Percentiles rank a stretch among this genome's conserved stretches.
Conservation (phyloP, 306 rosid species). For the Betula pendula region DNA sequence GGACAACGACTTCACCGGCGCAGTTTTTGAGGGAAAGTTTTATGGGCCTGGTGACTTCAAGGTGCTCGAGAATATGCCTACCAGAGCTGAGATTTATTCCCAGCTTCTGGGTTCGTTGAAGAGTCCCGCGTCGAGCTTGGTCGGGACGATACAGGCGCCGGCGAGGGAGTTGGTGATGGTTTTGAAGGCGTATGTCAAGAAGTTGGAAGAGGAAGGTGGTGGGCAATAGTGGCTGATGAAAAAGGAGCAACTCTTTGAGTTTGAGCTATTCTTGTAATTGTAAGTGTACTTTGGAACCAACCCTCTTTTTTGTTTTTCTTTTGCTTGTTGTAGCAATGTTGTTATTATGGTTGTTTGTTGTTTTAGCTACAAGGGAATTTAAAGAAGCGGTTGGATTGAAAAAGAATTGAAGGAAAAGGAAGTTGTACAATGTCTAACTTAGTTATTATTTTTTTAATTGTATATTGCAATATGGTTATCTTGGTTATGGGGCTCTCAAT, state of each 20-base stretch:
- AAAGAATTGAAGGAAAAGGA: background rate
- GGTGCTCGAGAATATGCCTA: slow-evolving; percentile 65
- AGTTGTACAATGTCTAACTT: background rate
- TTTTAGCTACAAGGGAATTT: background rate
- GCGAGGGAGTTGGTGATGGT: slow-evolving; percentile 74
- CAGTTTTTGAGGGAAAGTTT: slow-evolving; percentile 85
- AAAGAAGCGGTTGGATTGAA: background rate
- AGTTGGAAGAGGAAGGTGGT: slow-evolving; percentile 61
- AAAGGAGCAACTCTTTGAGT: background rate
- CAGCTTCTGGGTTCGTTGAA: slow-evolving; percentile 66
- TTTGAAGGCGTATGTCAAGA: slow-evolving; percentile 73
- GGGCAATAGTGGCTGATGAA: slow-evolving; percentile 31
- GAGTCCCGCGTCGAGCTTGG: slow-evolving; percentile 65
- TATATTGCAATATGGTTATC: background rate
- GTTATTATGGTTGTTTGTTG: background rate
- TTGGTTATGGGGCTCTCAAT: background rate
- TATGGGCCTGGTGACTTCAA: slow-evolving; percentile 79
- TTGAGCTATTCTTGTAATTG: slow-evolving; percentile 3
- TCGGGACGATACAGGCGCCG: slow-evolving; percentile 81
- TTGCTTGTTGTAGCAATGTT: background rate
- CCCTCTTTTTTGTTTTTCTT: background rate
- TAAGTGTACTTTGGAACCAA: slow-evolving; percentile 26
- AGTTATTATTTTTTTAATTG: background rate
- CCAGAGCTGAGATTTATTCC: slow-evolving; percentile 80
- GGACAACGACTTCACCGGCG: slow-evolving; percentile 81